phyloP scores from a whole-genome alignment of 2,329 filamentous ascomycete genomes.

The Pleomassaria siparia region DNA sequence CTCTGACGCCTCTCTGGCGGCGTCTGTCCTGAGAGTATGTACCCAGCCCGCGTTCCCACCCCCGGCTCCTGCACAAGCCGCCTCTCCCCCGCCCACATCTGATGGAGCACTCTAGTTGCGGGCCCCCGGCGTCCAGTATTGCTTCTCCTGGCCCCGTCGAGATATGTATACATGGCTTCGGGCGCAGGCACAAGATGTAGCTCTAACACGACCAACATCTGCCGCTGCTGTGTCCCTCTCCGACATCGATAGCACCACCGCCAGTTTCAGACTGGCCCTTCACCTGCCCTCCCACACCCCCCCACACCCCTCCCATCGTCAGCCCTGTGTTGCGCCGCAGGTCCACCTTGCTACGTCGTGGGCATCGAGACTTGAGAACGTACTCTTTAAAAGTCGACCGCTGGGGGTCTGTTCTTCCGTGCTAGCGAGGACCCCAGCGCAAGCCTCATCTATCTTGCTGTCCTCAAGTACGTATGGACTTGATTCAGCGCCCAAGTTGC shows the following conservation, averaged over 20 bases:
- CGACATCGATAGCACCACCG: conserved; percentile 25
- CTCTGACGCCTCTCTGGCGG: conserved; percentile 16
- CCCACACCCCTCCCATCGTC: no score
- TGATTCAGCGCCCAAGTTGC: conserved; percentile 20
- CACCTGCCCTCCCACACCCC: conserved; percentile 29
- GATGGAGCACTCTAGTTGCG: conserved; percentile 30
- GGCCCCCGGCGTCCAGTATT: conserved; percentile 32
- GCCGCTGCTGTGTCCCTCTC: conserved; percentile 37
- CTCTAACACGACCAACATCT: conserved; percentile 31
- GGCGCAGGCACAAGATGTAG: conserved; percentile 27
- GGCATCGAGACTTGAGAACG: conserved; percentile 25
- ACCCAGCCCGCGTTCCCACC: conserved; percentile 27
- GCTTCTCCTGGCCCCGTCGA: conserved; percentile 26
- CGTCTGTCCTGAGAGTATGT: conserved; percentile 13
- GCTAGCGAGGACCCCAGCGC: conserved; percentile 36
- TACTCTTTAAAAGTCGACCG: conserved; percentile 32
- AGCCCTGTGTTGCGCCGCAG: conserved; percentile 28
- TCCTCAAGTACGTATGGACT: conserved; percentile 27
- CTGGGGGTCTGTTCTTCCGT: conserved; percentile 27
- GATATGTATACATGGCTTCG: conserved; percentile 32
- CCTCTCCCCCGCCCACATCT: conserved; percentile 29
- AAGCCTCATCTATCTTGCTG: conserved; percentile 31
- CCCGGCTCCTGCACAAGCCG: conserved; percentile 15
- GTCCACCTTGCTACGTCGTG: conserved; percentile 23
- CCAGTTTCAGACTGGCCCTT: conserved; percentile 38